Base-by-base conservation (phyloP, 768 basidiomycete genomes). In the Boletales sp. region DNA sequence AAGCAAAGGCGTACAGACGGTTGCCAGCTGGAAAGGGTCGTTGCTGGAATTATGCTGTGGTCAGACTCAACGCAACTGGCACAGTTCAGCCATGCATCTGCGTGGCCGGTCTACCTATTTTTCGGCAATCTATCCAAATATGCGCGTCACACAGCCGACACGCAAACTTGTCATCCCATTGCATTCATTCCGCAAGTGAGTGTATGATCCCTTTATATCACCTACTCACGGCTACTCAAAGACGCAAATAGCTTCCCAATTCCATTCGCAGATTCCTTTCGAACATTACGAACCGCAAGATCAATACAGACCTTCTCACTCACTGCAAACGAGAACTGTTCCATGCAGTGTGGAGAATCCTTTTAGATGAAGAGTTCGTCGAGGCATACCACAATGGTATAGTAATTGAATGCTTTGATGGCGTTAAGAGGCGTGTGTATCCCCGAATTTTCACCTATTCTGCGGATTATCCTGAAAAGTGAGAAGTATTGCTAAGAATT, bases 71-170 rank as follows among this genome's bases (percentile, higher is more conserved):
- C 50, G 2, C 48, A 19, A 4, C 32, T 55, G 5, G 40, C 53
- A 3, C 41, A 51, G 29, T 55, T 57, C 17, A 47, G 53, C 1
- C 54, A 57, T 30, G 50, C 50, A 4, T 54, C 54, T 11, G 50
- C 50, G 2, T 66, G 64, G 64, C 59, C 61, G 0, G 41, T 62
- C 5, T 66, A 64, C 47, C 27, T 60, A 8, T 60, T 12, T 52
- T 60, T 61, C 12, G 49, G 57, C 1, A 63, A 63, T 21, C 44
- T 45, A 5, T 58, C 55, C 2, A 66, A 66, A 43, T 62, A 63
- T 35, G 14, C 47, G 6, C 50, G 48, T 8, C n/a, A 43, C 0
- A 15, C 47, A 7, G 50, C 55, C 0, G 30, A 30, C 0, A 49
- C 48, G 0, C 51, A 53, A 10, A 51, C 54, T 2, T 60, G 54